Conservation (phyloP, 306 rosid species). For the Cucurbita moschata region DNA sequence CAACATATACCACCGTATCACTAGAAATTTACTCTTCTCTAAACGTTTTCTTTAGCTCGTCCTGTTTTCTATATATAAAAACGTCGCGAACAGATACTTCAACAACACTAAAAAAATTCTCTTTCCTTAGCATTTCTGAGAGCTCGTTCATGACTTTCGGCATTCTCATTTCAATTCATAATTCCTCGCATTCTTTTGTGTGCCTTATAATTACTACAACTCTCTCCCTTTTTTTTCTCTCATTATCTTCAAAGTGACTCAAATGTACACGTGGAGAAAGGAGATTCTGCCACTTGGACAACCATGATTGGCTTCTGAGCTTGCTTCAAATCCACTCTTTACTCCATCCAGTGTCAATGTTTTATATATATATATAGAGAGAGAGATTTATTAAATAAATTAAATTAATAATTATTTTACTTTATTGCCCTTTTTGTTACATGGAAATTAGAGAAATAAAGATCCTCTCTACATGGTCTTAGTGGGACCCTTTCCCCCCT, state of each 20-base stretch:
- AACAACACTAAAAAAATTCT: too few species aligned
- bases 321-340: conserved; percentile 30
- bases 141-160: too few species aligned
- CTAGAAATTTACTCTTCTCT: too few species aligned
- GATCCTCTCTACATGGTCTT: neutral
- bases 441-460: neutral
- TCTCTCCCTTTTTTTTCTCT: neutral
- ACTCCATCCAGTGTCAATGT: conserved; percentile 17
- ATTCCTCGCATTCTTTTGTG: conserved; percentile 5
- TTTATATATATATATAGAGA: neutral
- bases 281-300: conserved; percentile 14
- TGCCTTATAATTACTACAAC: conserved; percentile 26
- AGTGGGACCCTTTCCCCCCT: conserved; percentile 1
- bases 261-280: conserved; percentile 13
- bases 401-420: neutral
- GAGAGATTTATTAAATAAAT: neutral
- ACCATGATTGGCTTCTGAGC: conserved; percentile 14
- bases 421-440: neutral
- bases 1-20: too few species aligned
- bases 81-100: too few species aligned
- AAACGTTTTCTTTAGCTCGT: too few species aligned
- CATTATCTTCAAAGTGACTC: conserved; percentile 32
- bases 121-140: neutral
- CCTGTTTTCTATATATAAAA: too few species aligned
- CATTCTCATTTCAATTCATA: neutral